Evolutionary conservation across 2,329 filamentous ascomycete species (phyloP).

Genomic region (Xylariaceae sp.): DNA sequence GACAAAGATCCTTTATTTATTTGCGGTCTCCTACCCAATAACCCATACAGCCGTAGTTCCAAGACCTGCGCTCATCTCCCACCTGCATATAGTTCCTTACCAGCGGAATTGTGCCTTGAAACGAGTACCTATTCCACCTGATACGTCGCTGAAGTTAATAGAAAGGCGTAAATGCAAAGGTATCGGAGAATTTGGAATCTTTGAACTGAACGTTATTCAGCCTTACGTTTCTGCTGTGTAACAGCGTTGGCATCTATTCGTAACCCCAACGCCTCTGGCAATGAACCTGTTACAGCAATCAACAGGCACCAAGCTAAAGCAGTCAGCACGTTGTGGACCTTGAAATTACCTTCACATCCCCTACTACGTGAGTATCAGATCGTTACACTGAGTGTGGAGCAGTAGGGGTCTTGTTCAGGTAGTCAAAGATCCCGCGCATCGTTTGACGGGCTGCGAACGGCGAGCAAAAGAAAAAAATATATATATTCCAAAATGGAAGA

Average conservation of each 20-base stretch:
- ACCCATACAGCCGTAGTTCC: too few relatives aligned
- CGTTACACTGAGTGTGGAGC: slow-evolving; percentile 7
- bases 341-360: neutral
- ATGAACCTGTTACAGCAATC: neutral
- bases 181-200: slow-evolving; percentile 14
- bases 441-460: slow-evolving; percentile 9
- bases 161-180: neutral
- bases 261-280: neutral
- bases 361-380: neutral
- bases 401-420: neutral
- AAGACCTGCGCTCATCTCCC: too few relatives aligned
- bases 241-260: slow-evolving; percentile 1
- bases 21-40: too few relatives aligned
- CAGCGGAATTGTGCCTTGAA: too few relatives aligned
- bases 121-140: slow-evolving; percentile 2
- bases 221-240: slow-evolving; percentile 17
- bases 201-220: slow-evolving; percentile 4
- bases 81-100: too few relatives aligned
- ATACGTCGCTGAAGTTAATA: neutral
- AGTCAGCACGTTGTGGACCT: slow-evolving; percentile 7
- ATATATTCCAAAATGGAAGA: too few relatives aligned
- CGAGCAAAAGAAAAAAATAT: slow-evolving; percentile 8
- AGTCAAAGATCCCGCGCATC: slow-evolving; percentile 12
- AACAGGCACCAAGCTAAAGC: neutral
- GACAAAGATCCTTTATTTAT: too few relatives aligned